Percentiles rank a stretch among this genome's conserved stretches.
Evolutionary conservation across 257 asterid species (phyloP).

Genomic region (Nemophila menziesii): DNA sequence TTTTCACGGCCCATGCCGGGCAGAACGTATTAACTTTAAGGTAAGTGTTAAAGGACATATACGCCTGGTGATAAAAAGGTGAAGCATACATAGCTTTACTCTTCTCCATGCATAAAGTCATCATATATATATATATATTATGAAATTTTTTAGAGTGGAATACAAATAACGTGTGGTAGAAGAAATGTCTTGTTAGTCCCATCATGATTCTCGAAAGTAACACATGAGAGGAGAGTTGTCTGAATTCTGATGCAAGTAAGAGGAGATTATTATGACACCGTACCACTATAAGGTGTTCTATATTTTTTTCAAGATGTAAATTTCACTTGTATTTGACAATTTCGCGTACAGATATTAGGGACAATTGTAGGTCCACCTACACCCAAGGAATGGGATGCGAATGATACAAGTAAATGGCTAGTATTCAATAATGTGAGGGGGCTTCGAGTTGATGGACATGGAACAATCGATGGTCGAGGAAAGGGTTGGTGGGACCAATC

Average conservation of each 20-base stretch:
- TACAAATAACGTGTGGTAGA: no score
- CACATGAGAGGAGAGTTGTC: no score
- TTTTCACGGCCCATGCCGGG: constrained; percentile 54
- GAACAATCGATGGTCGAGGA: constrained; percentile 46
- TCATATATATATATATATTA: no score
- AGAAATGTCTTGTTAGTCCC: no score
- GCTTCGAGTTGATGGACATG: constrained; percentile 40
- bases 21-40: constrained; percentile 27
- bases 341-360: constrained; percentile 39
- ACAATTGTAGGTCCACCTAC: constrained; percentile 41
- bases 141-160: no score
- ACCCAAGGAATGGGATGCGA: constrained; percentile 30
- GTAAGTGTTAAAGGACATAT: constrained; percentile 12
- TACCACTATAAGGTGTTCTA: no score
- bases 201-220: no score
- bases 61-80: not conserved
- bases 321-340: no score
- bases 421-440: constrained; percentile 35
- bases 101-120: no score
- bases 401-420: constrained; percentile 49
- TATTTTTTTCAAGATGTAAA: not conserved
- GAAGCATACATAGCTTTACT: not conserved
- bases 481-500: constrained; percentile 75
- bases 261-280: no score
- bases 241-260: no score